Evolutionary conservation across 768 basidiomycete genomes (phyloP), one percentile per base, ranked within the genome.

Genomic region (Boletus edulis): DNA sequence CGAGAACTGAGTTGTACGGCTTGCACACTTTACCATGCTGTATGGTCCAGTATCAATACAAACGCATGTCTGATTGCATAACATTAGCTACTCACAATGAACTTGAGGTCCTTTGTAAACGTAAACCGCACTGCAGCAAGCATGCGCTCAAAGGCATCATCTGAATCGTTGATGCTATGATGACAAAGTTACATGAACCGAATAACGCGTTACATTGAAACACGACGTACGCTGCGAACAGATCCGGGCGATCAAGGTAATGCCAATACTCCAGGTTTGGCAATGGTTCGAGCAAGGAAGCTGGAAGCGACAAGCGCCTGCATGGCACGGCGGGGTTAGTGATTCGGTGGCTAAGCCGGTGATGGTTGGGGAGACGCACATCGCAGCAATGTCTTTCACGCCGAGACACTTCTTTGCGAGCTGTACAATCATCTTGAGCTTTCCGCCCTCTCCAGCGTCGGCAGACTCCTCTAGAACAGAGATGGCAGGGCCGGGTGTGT

Each of bases 221-320:
- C n/a, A 38, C 20, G 34, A 83, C 87, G 76, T 69, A 97, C 94
- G 92, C 85, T 64, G 87, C 88, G 66, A 98, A 94, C 43, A 93
- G 75, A 72, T 97, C 94, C 8, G 94, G 91, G 62, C 93, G 80
- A 72, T 96, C 94, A 45, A 93, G 78, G 62, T 94, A 95, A 61
- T 92, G 87, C 91, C 91, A 97, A 75, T 94, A 98, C 73, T 98
- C 95, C 48, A 98, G 81, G 73, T 98, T 98, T 5, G 95, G 95
- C 61, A 95, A 81, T 4, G 95, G 95, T 68, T 97, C 95, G 41
- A 98, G 81, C 46, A 98, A 73, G 43, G 93, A 95, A 14, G 95
- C 94, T 3, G 95, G 95, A 39, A 98, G 75, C 0, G 94, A 97
- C 29, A 98, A 75, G 46, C 94, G 91, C 83, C 94, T 97, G 53